Conservation (phyloP, 495 filamentous ascomycete genomes). For the Apiosordaria backusii region DNA sequence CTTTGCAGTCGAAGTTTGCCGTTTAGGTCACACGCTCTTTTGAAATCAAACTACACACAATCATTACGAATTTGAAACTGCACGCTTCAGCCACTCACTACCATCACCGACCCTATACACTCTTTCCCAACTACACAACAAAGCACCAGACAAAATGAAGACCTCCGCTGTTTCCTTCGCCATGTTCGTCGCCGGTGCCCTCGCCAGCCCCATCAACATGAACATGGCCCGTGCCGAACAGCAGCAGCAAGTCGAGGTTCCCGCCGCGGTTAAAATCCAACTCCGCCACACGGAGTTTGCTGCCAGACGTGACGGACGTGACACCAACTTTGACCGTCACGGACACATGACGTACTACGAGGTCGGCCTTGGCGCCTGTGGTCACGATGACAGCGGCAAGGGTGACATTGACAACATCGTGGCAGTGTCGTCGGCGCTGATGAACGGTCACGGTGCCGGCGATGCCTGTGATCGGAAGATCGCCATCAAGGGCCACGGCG, state of each 20-base stretch:
- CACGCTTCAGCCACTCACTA: neutral
- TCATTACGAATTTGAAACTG: conserved; percentile 1
- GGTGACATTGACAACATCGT: conserved; percentile 37
- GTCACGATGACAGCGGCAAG: conserved; percentile 36
- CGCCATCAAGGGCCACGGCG: conserved; percentile 48
- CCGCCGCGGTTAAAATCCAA: neutral
- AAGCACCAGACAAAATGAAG: conserved; percentile 22
- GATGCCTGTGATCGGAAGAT: conserved; percentile 61
- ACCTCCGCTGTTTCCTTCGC: conserved; percentile 1
- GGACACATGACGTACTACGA: conserved; percentile 46
- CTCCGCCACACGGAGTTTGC: neutral
- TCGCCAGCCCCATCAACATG: conserved; percentile 8
- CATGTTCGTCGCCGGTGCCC: conserved; percentile 8
- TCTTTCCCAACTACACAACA: conserved; percentile 4
- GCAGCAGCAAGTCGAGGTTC: neutral
- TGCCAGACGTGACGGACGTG: neutral
- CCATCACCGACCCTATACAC: conserved; percentile 7
- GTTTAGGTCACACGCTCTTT: neutral
- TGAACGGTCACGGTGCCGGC: conserved; percentile 44
- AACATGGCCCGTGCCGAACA: neutral
- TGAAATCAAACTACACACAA: neutral
- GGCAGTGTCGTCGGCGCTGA: conserved; percentile 33
- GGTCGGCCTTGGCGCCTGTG: conserved; percentile 41
- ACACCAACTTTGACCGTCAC: conserved; percentile 8
- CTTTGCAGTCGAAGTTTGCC: neutral